Conservation (phyloP, 768 basidiomycete species). For the Boletellus sp. region DNA sequence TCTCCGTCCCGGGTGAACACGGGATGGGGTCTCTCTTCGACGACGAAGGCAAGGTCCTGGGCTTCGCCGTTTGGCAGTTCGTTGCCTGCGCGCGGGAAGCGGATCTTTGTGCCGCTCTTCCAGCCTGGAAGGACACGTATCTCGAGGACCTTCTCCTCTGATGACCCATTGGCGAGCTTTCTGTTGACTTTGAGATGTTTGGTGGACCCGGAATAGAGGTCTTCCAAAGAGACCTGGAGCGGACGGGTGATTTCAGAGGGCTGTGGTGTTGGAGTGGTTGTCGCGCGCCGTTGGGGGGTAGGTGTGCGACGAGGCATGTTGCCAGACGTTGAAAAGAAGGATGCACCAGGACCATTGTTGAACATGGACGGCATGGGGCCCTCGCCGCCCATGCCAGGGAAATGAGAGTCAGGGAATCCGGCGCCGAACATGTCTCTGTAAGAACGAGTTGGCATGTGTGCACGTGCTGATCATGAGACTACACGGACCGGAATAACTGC, state of each 20-base stretch:
- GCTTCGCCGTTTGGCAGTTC: constrained; percentile 63
- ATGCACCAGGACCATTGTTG: constrained; percentile 39
- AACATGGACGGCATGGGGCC: constrained; percentile 31
- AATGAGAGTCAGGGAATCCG: constrained; percentile 30
- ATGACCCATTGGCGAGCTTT: constrained; percentile 61
- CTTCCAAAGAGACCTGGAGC: constrained; percentile 79
- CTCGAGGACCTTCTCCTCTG: constrained; percentile 85
- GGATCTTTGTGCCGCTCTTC: constrained; percentile 94
- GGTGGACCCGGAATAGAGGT: constrained; percentile 78
- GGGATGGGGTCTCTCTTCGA: constrained; percentile 91
- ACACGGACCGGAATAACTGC: constrained; percentile 81
- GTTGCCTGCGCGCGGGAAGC: constrained; percentile 85
- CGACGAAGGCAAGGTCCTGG: constrained; percentile 92
- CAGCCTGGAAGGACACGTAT: constrained; percentile 83
- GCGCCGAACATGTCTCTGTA: constrained; percentile 57
- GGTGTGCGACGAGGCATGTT: constrained; percentile 52
- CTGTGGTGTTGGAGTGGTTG: constrained; percentile 30
- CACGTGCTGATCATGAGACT: neutral
- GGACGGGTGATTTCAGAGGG: constrained; percentile 71
- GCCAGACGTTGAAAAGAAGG: constrained; percentile 44
- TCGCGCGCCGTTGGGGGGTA: constrained; percentile 26
- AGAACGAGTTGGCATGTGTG: neutral
- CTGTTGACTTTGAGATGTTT: constrained; percentile 89
- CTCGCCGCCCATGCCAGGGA: constrained; percentile 40
- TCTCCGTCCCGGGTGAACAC: constrained; percentile 77